Evolutionary conservation across 768 basidiomycete species (phyloP).

Genomic region (Fomitopsis serialis): DNA sequence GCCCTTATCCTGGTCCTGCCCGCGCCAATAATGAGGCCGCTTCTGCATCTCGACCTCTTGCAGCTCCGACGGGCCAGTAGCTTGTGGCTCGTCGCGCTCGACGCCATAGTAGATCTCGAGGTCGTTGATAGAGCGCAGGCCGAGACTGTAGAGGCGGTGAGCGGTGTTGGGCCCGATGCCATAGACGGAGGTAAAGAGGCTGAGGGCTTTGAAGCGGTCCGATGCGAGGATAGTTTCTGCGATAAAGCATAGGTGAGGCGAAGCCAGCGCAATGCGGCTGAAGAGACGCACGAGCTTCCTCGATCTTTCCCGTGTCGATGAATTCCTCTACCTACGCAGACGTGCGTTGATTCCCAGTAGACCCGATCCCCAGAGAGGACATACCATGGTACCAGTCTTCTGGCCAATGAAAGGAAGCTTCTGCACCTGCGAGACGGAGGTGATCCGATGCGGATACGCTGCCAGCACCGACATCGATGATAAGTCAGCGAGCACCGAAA

Average conservation of each 20-base stretch:
- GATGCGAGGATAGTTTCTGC: slow-evolving; percentile 43
- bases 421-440: slow-evolving; percentile 20
- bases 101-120: slow-evolving; percentile 63
- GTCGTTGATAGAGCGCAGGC: slow-evolving; percentile 63
- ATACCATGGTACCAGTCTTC: slow-evolving; percentile 32
- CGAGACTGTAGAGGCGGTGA: slow-evolving; percentile 55
- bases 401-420: slow-evolving; percentile 32
- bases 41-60: slow-evolving; percentile 20
- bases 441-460: slow-evolving; percentile 30
- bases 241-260: background rate
- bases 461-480: background rate
- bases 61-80: slow-evolving; percentile 10
- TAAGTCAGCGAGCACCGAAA: too few relatives aligned
- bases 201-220: slow-evolving; percentile 50
- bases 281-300: slow-evolving; percentile 47
- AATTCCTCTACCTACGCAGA: slow-evolving; percentile 56
- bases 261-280: background rate
- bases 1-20: background rate
- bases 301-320: slow-evolving; percentile 44
- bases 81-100: slow-evolving; percentile 9
- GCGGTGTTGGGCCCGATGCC: slow-evolving; percentile 74
- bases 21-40: slow-evolving; percentile 16
- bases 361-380: background rate
- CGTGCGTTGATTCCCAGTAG: background rate
- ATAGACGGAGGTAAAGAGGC: slow-evolving; percentile 57